Conservation (phyloP, 768 basidiomycete genomes). For the Auriculariales sp. region DNA sequence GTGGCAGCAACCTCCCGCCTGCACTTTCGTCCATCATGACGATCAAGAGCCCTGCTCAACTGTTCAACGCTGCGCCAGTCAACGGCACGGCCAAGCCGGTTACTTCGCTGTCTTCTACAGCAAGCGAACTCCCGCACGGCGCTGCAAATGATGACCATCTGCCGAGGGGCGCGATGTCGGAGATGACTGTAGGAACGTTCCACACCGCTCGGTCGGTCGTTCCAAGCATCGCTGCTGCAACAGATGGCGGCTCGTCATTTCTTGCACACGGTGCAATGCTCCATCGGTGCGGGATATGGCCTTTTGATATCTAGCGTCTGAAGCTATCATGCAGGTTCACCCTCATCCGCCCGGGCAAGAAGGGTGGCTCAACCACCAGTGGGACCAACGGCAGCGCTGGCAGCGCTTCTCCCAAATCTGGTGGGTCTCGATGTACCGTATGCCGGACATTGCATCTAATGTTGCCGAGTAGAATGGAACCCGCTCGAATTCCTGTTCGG, state of each 20-base stretch:
- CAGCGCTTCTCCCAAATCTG: neutral
- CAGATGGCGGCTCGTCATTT: slow-evolving; percentile 64
- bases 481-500: slow-evolving; percentile 62
- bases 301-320: neutral
- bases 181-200: slow-evolving; percentile 7
- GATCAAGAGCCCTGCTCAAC: slow-evolving; percentile 40
- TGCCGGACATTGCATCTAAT: slow-evolving; percentile 1
- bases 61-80: no score
- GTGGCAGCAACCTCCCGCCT: slow-evolving; percentile 27
- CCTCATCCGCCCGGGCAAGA: slow-evolving; percentile 64
- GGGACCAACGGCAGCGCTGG: neutral
- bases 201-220: slow-evolving; percentile 26
- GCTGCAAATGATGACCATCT: slow-evolving; percentile 10
- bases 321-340: slow-evolving; percentile 73
- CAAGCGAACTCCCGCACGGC: slow-evolving; percentile 10
- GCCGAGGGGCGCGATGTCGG: slow-evolving; percentile 21
- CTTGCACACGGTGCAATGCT: slow-evolving; percentile 15
- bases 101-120: slow-evolving; percentile 3
- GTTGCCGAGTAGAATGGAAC: slow-evolving; percentile 35
- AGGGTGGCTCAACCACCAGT: slow-evolving; percentile 19
- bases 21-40: slow-evolving; percentile 64
- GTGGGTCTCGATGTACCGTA: neutral
- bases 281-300: neutral
- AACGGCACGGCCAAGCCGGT: slow-evolving; percentile 25
- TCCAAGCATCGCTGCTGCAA: slow-evolving; percentile 44